phyloP scores from a whole-genome alignment of 2,329 filamentous ascomycete genomes.

The Fusarium agapanthi region DNA sequence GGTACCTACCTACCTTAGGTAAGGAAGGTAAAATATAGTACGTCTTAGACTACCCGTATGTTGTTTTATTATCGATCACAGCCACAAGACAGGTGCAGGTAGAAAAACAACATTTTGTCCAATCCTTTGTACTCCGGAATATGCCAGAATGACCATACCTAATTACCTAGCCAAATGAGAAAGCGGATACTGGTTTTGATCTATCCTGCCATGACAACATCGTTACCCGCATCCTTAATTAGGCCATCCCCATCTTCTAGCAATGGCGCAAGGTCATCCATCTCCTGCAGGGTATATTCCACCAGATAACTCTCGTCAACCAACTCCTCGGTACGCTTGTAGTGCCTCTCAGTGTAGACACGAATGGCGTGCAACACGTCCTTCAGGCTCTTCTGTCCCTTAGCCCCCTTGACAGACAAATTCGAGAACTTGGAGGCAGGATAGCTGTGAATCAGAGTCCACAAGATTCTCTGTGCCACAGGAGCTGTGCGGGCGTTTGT shows the following conservation, averaged over 20 bases:
- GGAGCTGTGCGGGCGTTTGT: constrained; percentile 89
- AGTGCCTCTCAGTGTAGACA: constrained; percentile 93
- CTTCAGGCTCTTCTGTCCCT: constrained; percentile 73
- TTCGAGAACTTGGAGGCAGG: constrained; percentile 79
- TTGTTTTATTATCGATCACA: neutral
- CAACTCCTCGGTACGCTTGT: constrained; percentile 86
- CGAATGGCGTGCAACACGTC: constrained; percentile 88
- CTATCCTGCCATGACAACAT: constrained; percentile 54
- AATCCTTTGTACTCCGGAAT: constrained; percentile 31
- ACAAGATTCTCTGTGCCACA: constrained; percentile 86
- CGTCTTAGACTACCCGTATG: neutral
- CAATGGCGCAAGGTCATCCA: constrained; percentile 75
- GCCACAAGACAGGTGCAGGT: neutral
- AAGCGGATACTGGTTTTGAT: neutral
- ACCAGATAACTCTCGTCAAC: constrained; percentile 94
- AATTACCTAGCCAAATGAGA: neutral
- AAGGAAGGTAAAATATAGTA: too few species aligned
- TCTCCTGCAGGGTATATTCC: constrained; percentile 91
- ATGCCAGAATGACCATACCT: constrained; percentile 8
- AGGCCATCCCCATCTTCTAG: constrained; percentile 46
- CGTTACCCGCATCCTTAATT: constrained; percentile 49
- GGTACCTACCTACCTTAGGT: too few species aligned
- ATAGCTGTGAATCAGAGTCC: constrained; percentile 81
- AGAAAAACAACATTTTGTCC: constrained; percentile 22
- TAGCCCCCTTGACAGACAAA: constrained; percentile 67